Percentiles rank a stretch among this genome's conserved stretches.
Conservation (phyloP, 495 filamentous ascomycete genomes). For the Astrothelium macrocarpum region DNA sequence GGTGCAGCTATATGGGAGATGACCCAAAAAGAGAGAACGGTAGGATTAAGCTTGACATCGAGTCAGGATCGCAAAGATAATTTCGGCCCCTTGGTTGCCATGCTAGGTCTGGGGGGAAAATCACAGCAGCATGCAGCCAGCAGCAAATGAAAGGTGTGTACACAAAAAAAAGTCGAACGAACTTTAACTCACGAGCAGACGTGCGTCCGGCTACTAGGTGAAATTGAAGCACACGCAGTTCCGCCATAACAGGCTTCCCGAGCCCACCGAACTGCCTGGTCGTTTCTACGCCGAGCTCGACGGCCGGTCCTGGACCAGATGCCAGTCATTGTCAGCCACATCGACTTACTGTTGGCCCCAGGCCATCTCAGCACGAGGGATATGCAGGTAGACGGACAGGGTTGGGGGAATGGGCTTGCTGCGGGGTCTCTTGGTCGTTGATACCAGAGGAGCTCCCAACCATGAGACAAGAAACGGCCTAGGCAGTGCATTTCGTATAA, state of each 20-base stretch:
- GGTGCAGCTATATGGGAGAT: background rate
- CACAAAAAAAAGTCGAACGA: background rate
- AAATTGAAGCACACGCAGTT: background rate
- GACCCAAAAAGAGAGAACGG: background rate
- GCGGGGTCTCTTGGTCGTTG: background rate
- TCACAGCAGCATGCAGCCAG: background rate
- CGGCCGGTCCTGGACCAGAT: background rate
- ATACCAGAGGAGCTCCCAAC: background rate
- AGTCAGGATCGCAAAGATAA: background rate
- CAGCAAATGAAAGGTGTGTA: background rate
- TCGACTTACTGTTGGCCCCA: conserved; percentile 5
- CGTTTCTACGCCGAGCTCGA: background rate
- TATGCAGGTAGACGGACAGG: conserved; percentile 7
- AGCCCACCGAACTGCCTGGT: conserved; percentile 1
- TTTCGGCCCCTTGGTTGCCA: conserved; percentile 1
- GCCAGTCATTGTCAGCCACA: conserved; percentile 7
- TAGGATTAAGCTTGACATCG: background rate
- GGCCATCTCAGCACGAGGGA: conserved; percentile 5
- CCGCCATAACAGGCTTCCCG: conserved; percentile 1
- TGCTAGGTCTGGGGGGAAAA: background rate
- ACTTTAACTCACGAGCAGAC: conserved; percentile 4
- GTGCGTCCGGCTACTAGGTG: background rate
- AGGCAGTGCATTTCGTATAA: background rate
- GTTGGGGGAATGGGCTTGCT: background rate
- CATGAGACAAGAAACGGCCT: conserved; percentile 2